Evolutionary conservation across 345 rosid genomes (phyloP).

Genomic region (Moricandia arvensis): DNA sequence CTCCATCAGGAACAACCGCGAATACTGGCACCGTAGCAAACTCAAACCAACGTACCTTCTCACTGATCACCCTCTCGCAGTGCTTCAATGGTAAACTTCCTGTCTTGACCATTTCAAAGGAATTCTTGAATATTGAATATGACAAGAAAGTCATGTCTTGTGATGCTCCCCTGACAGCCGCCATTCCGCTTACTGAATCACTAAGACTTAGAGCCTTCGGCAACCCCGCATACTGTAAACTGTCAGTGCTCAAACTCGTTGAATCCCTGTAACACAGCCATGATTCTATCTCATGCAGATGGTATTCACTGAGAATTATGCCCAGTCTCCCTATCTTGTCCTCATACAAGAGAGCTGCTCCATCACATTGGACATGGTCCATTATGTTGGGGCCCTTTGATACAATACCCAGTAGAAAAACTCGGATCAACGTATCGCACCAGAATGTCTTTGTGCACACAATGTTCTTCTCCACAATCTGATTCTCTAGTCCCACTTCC

Average conservation of each 20-base stretch:
- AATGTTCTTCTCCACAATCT: slow-evolving; percentile 79
- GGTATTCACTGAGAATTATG: slow-evolving; percentile 63
- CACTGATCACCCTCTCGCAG: slow-evolving; percentile 88
- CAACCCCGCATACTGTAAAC: slow-evolving; percentile 85
- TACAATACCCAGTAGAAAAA: slow-evolving; percentile 84
- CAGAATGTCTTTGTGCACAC: slow-evolving; percentile 84
- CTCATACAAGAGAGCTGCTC: slow-evolving; percentile 81
- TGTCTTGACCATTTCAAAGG: slow-evolving; percentile 78
- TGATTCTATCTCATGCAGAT: slow-evolving; percentile 60
- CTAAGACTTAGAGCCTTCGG: slow-evolving; percentile 67
- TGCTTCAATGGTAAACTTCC: slow-evolving; percentile 94
- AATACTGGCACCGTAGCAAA: slow-evolving; percentile 91
- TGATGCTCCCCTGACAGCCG: slow-evolving; percentile 76
- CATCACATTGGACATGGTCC: slow-evolving; percentile 94
- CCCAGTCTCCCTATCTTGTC: slow-evolving; percentile 69
- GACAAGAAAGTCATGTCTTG: slow-evolving; percentile 87
- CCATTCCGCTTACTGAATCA: slow-evolving; percentile 87
- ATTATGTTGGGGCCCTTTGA: slow-evolving; percentile 80
- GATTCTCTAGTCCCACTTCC: slow-evolving; percentile 80
- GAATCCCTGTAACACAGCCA: slow-evolving; percentile 88
- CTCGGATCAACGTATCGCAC: slow-evolving; percentile 93
- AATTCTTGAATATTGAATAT: slow-evolving; percentile 88
- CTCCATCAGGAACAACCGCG: slow-evolving; percentile 85
- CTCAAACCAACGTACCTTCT: slow-evolving; percentile 92
- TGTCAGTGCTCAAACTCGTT: slow-evolving; percentile 89